Base-by-base conservation (phyloP, 371 early-diverging fungal species). In the Mucor racemosus region DNA sequence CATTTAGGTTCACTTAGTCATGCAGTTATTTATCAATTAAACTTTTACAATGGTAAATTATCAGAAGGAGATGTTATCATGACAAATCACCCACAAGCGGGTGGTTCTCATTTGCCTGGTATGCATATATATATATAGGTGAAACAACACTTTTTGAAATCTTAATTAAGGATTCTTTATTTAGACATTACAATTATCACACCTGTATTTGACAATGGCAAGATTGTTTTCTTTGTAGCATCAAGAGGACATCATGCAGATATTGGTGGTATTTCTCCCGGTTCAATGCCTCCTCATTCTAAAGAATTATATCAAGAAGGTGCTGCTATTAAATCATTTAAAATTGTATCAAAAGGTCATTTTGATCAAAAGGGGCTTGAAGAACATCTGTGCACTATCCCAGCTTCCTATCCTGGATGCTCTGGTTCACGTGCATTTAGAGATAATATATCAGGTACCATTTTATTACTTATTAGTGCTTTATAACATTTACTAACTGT, bases 171-270 rank as follows among this genome's bases (percentile, higher is more conserved):
- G 3, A 10, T 40, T 59, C 19, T 44, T 44, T 44, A 11, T n/a
- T 0, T 68, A 57, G 93, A 97, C 74, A 97, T 98, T 41, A 97
- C 97, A 4, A 88, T 98, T 57, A 97, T 98, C 62, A 97, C 99
- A 5, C 98, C 98, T 4, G 97, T 98, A n/a, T 98, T 97, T 67
- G 76, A 90, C 60, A 70, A 88, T 7, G 88, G 88, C 31, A 71
- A 91, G 62, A 88, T 95, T 67, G 93, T 94, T 5, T 97, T 97
- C 76, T 97, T 96, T 81, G 97, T 97, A 3, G 98, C 98, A 0
- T 94, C 94, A 26, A 86, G 97, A 67, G 97, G 96, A 0, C 99
- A 98, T 73, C 99, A 98, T 77, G 97, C 99, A 2, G 98, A 98
- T 70, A 96, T 98, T 80, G 98, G 98, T 53, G 93, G 94, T 35